These are phyloP conservation scores for Teunomyces tritomae DNA, from an alignment of 805 yeast genomes.

Conservation along the genomic window DNA sequence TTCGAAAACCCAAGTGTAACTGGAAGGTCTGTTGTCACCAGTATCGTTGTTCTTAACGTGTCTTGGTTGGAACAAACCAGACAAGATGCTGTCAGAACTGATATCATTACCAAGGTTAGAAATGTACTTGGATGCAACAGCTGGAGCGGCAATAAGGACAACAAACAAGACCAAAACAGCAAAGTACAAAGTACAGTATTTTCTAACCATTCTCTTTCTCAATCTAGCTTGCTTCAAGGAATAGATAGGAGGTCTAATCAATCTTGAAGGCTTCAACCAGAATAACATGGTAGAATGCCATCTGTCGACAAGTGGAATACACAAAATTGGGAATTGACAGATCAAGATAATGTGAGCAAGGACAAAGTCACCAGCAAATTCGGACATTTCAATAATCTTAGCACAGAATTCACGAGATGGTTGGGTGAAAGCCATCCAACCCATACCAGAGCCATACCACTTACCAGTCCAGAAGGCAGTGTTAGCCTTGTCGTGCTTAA, in stretches of 20 bases:
- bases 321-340: conserved; percentile 82
- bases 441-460: conserved; percentile 95
- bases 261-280: conserved; percentile 97
- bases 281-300: conserved; percentile 98
- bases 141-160: conserved; percentile 85
- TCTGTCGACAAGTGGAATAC: conserved; percentile 86
- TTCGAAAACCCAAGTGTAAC: conserved; percentile 42
- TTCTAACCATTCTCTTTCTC: conserved; percentile 96
- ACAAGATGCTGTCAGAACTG: conserved; percentile 39
- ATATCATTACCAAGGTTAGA: conserved; percentile 35
- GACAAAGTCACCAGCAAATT: conserved; percentile 94
- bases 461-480: conserved; percentile 99
- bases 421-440: conserved; percentile 91
- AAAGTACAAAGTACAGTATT: conserved; percentile 83
- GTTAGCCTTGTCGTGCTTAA: conserved; percentile 91
- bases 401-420: conserved; percentile 95
- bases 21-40: conserved; percentile 44
- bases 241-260: conserved; percentile 96
- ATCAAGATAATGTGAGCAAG: conserved; percentile 88
- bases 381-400: conserved; percentile 89
- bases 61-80: conserved; percentile 90
- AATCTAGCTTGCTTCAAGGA: conserved; percentile 93
- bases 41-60: conserved; percentile 81
- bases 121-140: conserved; percentile 66
- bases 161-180: conserved; percentile 65